Evolutionary conservation across 2,329 filamentous ascomycete species (phyloP), one percentile per base, ranked within the genome.

Genomic region (Tolypocladium sp.): DNA sequence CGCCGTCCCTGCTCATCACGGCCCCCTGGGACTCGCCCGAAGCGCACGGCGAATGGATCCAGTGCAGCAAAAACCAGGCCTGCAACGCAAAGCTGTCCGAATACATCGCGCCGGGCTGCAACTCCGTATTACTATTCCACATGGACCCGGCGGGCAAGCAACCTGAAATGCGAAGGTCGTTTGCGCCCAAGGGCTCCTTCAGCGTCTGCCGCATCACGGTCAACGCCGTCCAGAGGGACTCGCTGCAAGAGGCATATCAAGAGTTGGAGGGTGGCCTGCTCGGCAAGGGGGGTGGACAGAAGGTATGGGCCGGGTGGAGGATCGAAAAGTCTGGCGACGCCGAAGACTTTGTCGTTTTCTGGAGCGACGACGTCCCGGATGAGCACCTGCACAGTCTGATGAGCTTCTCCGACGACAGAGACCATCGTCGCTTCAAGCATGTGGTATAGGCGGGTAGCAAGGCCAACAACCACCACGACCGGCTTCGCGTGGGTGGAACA

Each of bases 11-110:
- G n/a, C 68, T 81, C 62, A 70, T 81, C 62, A 76, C 74, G 5
- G 75, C 78, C 22, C 71, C 74, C 13, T 81, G 79, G 79, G 69
- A 73, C 58, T 76, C 74, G 0, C 70, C 71, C 25, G 71, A 70
- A 17, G 72, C 71, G 6, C 77, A 81, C 59, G 62, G 60, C 54
- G 62, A 71, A 56, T 82, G 79, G 78, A 73, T 79, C 55, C 67
- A 69, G 52, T 76, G 73, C 56, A 62, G 68, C 3, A 75, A 75
- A 38, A 80, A 81, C 64, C 61, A 70, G 56, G 56, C 60, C 6
- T 65, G 70, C 57, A 74, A 77, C 62, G 66, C 64, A 22, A 64
- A 66, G 30, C 63, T 80, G 13, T 62, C 60, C 30, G 58, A 62
- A 4, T 72, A 74, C 57, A 69, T 78, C 42, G 66, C 68, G 7